phyloP scores from a whole-genome alignment of 225 moss, liverwort and hornwort species.

The Sphagnum tenellum region DNA sequence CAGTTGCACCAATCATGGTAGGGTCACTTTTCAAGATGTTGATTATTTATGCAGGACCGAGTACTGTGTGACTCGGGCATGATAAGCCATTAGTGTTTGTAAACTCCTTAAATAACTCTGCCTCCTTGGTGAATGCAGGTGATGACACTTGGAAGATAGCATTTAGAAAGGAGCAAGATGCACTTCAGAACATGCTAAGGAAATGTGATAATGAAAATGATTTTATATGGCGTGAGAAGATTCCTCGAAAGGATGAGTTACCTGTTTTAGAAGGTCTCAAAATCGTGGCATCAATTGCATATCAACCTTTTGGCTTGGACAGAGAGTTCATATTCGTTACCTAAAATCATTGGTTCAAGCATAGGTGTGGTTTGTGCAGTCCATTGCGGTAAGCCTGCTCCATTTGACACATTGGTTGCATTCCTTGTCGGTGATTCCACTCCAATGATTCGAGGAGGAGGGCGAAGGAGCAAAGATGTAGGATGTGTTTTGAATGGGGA shows the following conservation, averaged over 20 bases:
- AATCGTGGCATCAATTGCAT: conserved; percentile 73
- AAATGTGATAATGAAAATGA: conserved; percentile 89
- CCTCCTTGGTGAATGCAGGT: conserved; percentile 29
- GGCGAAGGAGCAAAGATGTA: too few relatives aligned
- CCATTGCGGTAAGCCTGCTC: too few relatives aligned
- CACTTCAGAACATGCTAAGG: conserved; percentile 53
- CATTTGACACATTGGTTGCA: too few relatives aligned
- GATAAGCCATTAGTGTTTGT: not conserved
- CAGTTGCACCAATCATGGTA: not conserved
- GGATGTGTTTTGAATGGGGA: too few relatives aligned
- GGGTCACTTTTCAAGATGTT: not conserved
- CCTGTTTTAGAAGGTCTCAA: conserved; percentile 83
- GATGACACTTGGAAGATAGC: conserved; percentile 81
- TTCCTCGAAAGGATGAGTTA: conserved; percentile 77
- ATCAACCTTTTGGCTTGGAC: conserved; percentile 83
- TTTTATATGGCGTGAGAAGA: conserved; percentile 80
- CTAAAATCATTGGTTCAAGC: conserved; percentile 5
- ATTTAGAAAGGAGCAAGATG: conserved; percentile 73
- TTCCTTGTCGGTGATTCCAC: too few relatives aligned
- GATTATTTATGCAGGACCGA: not conserved
- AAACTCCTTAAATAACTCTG: not conserved
- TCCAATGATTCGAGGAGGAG: too few relatives aligned
- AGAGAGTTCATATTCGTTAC: conserved; percentile 96
- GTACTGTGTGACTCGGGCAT: not conserved
- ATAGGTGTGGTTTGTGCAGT: too few relatives aligned